These are phyloP conservation scores for Globisporangium sylvaticum DNA, from an alignment of 352 stramenopile genomes.

Conservation along the genomic window DNA sequence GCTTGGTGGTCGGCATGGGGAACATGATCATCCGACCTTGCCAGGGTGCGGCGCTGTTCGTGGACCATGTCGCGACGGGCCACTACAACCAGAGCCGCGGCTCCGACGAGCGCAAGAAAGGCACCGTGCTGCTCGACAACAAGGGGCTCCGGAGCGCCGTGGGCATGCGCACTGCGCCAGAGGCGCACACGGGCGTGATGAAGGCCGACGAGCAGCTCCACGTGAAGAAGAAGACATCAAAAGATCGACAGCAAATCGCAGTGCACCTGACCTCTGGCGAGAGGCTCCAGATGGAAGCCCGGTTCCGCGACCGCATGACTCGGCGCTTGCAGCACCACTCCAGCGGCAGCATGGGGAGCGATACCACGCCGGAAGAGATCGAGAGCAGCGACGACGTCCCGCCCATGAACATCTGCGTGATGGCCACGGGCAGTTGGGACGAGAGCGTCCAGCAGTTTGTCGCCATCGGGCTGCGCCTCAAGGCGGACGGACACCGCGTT, in stretches of 20 bases:
- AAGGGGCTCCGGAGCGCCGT: conserved; percentile 35
- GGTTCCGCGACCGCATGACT: conserved; percentile 23
- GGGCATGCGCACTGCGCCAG: conserved; percentile 32
- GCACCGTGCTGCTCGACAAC: conserved; percentile 42
- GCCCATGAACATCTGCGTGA: conserved; percentile 69
- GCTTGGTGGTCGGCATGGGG: conserved; percentile 48
- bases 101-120: conserved; percentile 41
- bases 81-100: conserved; percentile 49
- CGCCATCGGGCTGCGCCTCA: conserved; percentile 66
- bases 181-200: conserved; percentile 50
- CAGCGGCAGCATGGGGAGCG: too few species aligned
- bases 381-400: conserved; percentile 28
- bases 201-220: conserved; percentile 36
- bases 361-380: too few species aligned
- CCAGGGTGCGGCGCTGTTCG: conserved; percentile 54
- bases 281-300: conserved; percentile 29
- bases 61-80: conserved; percentile 61
- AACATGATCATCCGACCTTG: conserved; percentile 51
- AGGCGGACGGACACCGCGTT: conserved; percentile 84
- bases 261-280: conserved; percentile 38
- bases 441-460: conserved; percentile 75
- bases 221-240: conserved; percentile 18
- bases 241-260: conserved; percentile 35
- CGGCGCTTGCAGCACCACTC: too few species aligned
- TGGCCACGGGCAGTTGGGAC: conserved; percentile 57